Base-by-base conservation (phyloP, 768 basidiomycete genomes). In the Tulasnella sp. region DNA sequence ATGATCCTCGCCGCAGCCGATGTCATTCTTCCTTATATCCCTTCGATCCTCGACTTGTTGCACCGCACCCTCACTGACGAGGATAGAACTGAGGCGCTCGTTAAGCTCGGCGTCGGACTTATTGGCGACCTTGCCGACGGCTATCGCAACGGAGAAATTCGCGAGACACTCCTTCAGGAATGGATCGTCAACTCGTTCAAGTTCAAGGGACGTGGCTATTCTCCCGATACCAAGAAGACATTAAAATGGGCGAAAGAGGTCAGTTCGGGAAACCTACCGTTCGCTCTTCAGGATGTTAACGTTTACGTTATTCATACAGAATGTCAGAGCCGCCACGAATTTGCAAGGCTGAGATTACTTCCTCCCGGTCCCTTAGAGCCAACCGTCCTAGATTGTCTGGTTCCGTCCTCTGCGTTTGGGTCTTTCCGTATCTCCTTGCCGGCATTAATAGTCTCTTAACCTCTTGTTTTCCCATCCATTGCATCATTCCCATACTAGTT, bases 161-260 rank as follows among this genome's bases (percentile, higher is more conserved):
- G 94, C 87, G 91, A 92, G 39, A 85, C 90, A 72, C 87, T 99
- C 79, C 88, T 96, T 71, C 86, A 90, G 56, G 92, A 92, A 46
- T 98, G 97, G 96, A 85, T 88, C 31, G 86, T 94, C 81, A 86
- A 86, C 31, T 91, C 94, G 81, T 86, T 97, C 82, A 90, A 94
- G 81, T 88, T 89, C 74, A 94, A 92, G 85, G 89, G 89, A 68
- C 91, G 85, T 74, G 80, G 94, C 34, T 91, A 92, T 87, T 89
- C 90, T 9, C 85, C 88, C 58, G 94, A 96, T 82, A 93, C 92
- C 48, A 96, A 93, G 90, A 93, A 92, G 88, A 95, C 94, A 3
- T 88, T 95, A 87, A 93, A 94, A 81, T 98, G 96, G 95, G 95
- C 96, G 27, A 90, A 94, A 76, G 96, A 98, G 90, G 96, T 96